Percentiles rank a stretch among this genome's conserved stretches.
phyloP scores from a whole-genome alignment of 2,329 filamentous ascomycete species.

The Byssochlamys sp. region DNA sequence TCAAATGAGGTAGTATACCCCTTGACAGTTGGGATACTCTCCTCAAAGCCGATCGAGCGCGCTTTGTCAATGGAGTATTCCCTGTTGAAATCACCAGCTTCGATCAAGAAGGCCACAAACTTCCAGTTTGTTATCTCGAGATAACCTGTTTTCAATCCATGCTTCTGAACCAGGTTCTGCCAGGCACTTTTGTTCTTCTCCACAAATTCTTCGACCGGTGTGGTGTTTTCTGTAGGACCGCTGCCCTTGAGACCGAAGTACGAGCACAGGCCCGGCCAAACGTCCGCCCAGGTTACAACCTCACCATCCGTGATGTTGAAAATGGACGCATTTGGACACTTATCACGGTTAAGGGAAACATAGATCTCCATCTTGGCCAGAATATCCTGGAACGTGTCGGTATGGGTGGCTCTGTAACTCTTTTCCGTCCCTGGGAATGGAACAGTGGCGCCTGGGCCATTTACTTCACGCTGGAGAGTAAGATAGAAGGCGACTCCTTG shows the following conservation, averaged over 20 bases:
- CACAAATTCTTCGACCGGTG: conserved; percentile 9
- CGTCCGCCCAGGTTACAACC: conserved; percentile 12
- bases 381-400: conserved; percentile 19
- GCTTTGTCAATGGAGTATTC: conserved; percentile 11
- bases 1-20: conserved; percentile 13
- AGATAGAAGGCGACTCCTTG: conserved; percentile 15
- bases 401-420: conserved; percentile 12
- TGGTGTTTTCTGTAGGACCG: conserved; percentile 5
- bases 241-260: conserved; percentile 19
- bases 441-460: conserved; percentile 9
- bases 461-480: conserved; percentile 11
- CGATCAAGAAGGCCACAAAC: conserved; percentile 10
- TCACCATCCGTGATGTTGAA: conserved; percentile 18
- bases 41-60: conserved; percentile 12
- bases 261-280: conserved; percentile 16
- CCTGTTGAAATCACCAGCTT: conserved; percentile 14
- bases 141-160: conserved; percentile 9
- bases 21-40: conserved; percentile 13
- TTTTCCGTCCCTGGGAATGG: conserved; percentile 14
- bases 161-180: conserved; percentile 7
- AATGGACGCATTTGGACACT: conserved; percentile 8
- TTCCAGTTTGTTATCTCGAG: conserved; percentile 13
- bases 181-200: conserved; percentile 6
- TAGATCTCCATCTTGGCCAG: conserved; percentile 16
- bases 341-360: conserved; percentile 15